Evolutionary conservation across 2,329 filamentous ascomycete genomes (phyloP), one percentile per base, ranked within the genome.

Genomic region (Sclerotinia minor): DNA sequence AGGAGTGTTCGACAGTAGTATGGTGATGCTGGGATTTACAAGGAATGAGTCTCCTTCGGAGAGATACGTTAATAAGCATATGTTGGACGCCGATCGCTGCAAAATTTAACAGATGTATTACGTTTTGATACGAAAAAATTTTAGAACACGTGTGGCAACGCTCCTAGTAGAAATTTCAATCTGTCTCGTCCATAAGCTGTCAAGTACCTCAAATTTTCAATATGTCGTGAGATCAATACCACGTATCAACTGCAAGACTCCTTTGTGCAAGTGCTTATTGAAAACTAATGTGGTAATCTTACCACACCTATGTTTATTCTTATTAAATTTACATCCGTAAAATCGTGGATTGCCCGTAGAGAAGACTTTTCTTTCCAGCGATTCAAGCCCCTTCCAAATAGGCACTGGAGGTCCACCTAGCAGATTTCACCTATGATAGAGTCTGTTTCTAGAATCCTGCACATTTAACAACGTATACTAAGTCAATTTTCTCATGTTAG

Each of bases 391-490:
- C 41, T 26, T 19, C 29, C 19, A 59, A 35, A n/a, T 4, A n/a
- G 11, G 8, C 9, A 6, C 24, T 21, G 9, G 15, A 15, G 29
- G 1, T 32, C 44, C 41, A n/a, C 8, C n/a, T 19, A 32, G 9
- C 19, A 4, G 9, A 35, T 9, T 11, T 24, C 7, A 61, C 15
- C 58, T 49, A 61, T 50, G 58, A 61, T 61, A 61, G 50, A 61
- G 45, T 38, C 32, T 61, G 7, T 61, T 61, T 29, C 45, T 49
- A 13, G 58, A 61, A 38, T 61, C 58, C 19, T 61, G 58, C 13
- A 61, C 29, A 11, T 61, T 61, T 7, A 61, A 35, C 45, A 61
- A 61, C 7, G 58, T 61, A 19, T 61, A 61, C 58, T 61, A 38
- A 19, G 24, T 19, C 24, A 19, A 24, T 3, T 17, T 24, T 7